Percentiles rank a stretch among this genome's conserved stretches.
Evolutionary conservation across 1,284 basidiomycete genomes (phyloP).

Genomic region (Rhodotorula glutinis): DNA sequence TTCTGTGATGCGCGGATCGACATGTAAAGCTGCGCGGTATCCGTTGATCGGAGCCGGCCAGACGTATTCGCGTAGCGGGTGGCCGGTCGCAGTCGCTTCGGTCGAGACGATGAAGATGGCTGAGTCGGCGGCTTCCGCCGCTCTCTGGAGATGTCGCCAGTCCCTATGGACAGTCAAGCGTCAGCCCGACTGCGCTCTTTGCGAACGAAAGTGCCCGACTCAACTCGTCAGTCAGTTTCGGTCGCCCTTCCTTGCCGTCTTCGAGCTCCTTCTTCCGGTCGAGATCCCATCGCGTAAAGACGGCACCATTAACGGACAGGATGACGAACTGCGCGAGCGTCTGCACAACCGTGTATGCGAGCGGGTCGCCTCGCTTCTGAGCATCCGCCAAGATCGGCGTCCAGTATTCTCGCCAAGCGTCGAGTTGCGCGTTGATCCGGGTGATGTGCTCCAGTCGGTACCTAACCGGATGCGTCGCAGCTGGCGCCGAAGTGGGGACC

Average conservation of each 20-base stretch:
- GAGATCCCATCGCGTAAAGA: conserved; percentile 28
- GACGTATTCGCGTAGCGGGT: conserved; percentile 9
- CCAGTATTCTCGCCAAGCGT: conserved; percentile 32
- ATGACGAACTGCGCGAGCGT: conserved; percentile 27
- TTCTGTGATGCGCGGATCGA: conserved; percentile 30
- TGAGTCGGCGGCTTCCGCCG: conserved; percentile 24
- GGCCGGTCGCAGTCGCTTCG: conserved; percentile 12
- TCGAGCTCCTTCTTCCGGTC: conserved; percentile 28
- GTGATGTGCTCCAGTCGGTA: conserved; percentile 34
- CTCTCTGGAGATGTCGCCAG: conserved; percentile 27
- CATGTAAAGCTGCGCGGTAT: conserved; percentile 11
- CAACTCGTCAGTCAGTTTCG: conserved; percentile 24
- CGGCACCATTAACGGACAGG: conserved; percentile 29
- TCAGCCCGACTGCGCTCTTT: neutral
- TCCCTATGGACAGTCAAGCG: neutral
- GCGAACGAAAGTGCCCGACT: neutral
- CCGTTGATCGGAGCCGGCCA: conserved; percentile 21
- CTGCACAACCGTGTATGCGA: conserved; percentile 33
- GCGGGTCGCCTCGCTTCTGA: conserved; percentile 26
- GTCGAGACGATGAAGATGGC: conserved; percentile 25
- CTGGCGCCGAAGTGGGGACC: conserved; percentile 13
- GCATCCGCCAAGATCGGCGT: conserved; percentile 24
- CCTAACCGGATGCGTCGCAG: conserved; percentile 16
- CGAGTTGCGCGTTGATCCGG: conserved; percentile 30
- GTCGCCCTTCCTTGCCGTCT: conserved; percentile 29